Conservation (phyloP, 1,139 yeast genomes). For the Sugiyamaella paludigena region DNA sequence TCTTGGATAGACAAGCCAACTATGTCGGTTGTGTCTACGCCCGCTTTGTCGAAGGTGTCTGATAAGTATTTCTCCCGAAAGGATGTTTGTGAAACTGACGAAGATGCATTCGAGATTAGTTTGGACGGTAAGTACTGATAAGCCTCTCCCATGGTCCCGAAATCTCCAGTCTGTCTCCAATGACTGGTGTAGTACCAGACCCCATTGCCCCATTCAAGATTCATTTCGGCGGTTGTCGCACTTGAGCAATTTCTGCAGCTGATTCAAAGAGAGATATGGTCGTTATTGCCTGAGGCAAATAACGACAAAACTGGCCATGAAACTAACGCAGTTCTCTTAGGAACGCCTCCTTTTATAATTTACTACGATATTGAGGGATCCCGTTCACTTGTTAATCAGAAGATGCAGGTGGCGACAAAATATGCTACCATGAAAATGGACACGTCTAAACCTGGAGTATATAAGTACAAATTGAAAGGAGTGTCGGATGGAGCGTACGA, state of each 20-base stretch:
- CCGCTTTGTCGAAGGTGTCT: slow-evolving; percentile 26
- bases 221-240: neutral
- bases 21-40: slow-evolving; percentile 40
- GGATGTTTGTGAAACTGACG: slow-evolving; percentile 49
- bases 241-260: neutral
- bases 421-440: slow-evolving; percentile 47
- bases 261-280: too few relatives aligned
- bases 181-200: too few relatives aligned
- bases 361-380: slow-evolving; percentile 67
- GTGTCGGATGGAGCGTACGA: slow-evolving; percentile 65
- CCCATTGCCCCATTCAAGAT: too few relatives aligned
- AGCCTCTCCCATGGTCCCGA: too few relatives aligned
- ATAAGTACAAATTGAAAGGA: slow-evolving; percentile 58
- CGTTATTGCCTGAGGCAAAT: too few relatives aligned
- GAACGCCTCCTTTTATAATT: slow-evolving; percentile 66
- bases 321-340: slow-evolving; percentile 17
- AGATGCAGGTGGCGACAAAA: slow-evolving; percentile 51
- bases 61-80: slow-evolving; percentile 35
- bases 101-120: slow-evolving; percentile 49
- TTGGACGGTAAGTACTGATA: slow-evolving; percentile 40
- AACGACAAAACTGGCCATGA: neutral
- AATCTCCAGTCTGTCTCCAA: too few relatives aligned
- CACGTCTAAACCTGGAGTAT: slow-evolving; percentile 49
- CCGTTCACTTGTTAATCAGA: slow-evolving; percentile 44
- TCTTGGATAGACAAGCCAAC: slow-evolving; percentile 54